These are phyloP conservation scores for Ophiostoma australiae DNA, from an alignment of 2,329 filamentous ascomycete species.

Conservation along the genomic window DNA sequence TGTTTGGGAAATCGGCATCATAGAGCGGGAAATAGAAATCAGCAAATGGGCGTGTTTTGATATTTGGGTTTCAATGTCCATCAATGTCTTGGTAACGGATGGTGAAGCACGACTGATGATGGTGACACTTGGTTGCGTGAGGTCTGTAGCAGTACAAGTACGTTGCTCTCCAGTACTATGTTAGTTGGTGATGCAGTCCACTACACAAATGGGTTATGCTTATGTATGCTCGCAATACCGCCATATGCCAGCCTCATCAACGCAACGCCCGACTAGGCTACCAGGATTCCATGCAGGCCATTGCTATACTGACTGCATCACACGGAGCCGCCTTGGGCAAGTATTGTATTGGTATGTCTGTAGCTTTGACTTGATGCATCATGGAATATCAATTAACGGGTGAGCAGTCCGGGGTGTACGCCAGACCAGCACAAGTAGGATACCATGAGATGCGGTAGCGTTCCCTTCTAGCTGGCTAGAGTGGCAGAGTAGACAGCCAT, in stretches of 20 bases:
- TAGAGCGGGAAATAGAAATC: conserved; percentile 6
- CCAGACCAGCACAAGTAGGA: no score
- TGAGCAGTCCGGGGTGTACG: no score
- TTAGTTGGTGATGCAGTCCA: no score
- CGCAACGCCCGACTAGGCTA: background rate
- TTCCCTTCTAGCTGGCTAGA: no score
- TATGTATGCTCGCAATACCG: background rate
- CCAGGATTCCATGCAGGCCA: background rate
- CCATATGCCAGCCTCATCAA: background rate
- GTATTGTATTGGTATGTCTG: background rate
- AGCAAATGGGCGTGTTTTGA: background rate
- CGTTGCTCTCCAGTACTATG: no score
- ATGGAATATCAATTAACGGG: no score
- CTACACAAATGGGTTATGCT: background rate
- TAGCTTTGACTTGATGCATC: no score
- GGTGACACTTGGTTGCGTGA: no score
- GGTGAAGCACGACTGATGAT: no score
- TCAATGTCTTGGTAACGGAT: background rate
- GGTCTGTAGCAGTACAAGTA: no score
- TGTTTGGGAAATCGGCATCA: conserved; percentile 13
- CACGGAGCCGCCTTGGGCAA: background rate
- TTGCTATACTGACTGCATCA: background rate
- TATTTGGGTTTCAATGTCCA: background rate
- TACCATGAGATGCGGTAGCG: no score
- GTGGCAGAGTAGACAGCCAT: background rate